These are phyloP conservation scores for Coemansia sp. DNA, from an alignment of 192 early-diverging fungal species.

Conservation along the genomic window DNA sequence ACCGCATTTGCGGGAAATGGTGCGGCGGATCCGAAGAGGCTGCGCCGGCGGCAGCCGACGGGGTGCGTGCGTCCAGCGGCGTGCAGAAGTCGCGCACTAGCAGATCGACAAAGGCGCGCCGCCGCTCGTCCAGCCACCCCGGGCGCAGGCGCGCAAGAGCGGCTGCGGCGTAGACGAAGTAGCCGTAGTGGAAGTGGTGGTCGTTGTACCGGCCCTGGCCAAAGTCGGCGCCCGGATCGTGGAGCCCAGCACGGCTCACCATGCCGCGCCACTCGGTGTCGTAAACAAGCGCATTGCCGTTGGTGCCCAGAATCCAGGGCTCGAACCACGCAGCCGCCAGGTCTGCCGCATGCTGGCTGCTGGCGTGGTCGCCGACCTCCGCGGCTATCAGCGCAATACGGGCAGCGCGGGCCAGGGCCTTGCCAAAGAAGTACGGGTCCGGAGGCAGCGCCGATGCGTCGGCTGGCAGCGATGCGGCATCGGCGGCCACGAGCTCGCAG, in stretches of 20 bases:
- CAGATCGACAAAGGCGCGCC: slow-evolving; percentile 16
- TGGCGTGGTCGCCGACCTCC: slow-evolving; percentile 30
- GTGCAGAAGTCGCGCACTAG: slow-evolving; percentile 58
- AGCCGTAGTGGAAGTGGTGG: slow-evolving; percentile 64
- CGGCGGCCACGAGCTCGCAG: slow-evolving; percentile 28
- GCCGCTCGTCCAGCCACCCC: slow-evolving; percentile 26
- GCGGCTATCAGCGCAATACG: slow-evolving; percentile 59
- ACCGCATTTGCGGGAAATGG: slow-evolving; percentile 56
- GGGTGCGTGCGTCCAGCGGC: slow-evolving; percentile 5
- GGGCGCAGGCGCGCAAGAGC: slow-evolving; percentile 43
- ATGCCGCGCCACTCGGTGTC: slow-evolving; percentile 56
- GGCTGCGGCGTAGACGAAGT: slow-evolving; percentile 56
- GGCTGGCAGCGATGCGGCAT: slow-evolving; percentile 16
- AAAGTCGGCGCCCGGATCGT: slow-evolving; percentile 47
- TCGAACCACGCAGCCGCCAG: slow-evolving; percentile 28
- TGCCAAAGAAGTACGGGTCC: slow-evolving; percentile 60
- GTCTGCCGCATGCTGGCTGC: slow-evolving; percentile 27
- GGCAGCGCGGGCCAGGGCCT: slow-evolving; percentile 48
- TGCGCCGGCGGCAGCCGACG: neutral
- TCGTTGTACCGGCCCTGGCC: slow-evolving; percentile 60
- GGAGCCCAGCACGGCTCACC: slow-evolving; percentile 27
- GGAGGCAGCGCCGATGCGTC: slow-evolving; percentile 20
- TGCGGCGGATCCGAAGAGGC: neutral
- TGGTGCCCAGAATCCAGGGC: slow-evolving; percentile 41
- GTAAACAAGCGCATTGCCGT: slow-evolving; percentile 34